Evolutionary conservation across 805 yeast species (phyloP), one percentile per base, ranked within the genome.

Genomic region (Martiniozyma abietophila): DNA sequence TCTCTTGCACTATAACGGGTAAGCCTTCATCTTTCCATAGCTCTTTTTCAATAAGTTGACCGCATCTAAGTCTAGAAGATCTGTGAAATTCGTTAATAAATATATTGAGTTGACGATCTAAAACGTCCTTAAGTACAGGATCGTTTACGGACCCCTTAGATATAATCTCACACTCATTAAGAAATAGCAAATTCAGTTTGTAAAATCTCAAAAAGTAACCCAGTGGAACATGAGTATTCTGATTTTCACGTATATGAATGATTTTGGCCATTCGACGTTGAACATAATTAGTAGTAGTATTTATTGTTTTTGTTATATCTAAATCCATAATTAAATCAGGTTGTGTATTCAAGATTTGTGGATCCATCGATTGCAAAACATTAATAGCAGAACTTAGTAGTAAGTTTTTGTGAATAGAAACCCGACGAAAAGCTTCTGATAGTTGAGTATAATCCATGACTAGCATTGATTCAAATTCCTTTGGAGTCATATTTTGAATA

Each of bases 121-220:
- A 56, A 47, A 76, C 71, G 37, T 77, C 83, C 34, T 78, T 73
- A 19, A 89, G 59, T n/a, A 73, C 76, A 18, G 67, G 64, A 1
- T 74, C 65, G 10, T 68, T 54, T 6, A 71, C 65, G 37, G 68
- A 73, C 0, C 94, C 95, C 24, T 49, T 50, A 4, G 85, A 76
- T 4, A 88, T 70, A 10, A 75, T 65, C 54, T 92, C 97, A 53
- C 95, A 83, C 49, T 85, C 95, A 31, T 71, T 72, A 27, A 86
- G 62, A 51, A 88, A 88, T 16, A 78, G 64, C 0, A 78, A 71
- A 36, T 76, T 74, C 10, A 81, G 60, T 3, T 80, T 64, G 54
- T 76, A 84, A 33, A 84, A 67, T 39, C 75, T 62, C 30, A 83
- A 49, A 57, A 86, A 88, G 43, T 67, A 71, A n/a, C 69, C 67